A percentile compares a stretch with the other conserved stretches of the same genome.
These are phyloP conservation scores for Saxispiralis lemnorum DNA, from an alignment of 495 filamentous ascomycete genomes.

Conservation along the genomic window DNA sequence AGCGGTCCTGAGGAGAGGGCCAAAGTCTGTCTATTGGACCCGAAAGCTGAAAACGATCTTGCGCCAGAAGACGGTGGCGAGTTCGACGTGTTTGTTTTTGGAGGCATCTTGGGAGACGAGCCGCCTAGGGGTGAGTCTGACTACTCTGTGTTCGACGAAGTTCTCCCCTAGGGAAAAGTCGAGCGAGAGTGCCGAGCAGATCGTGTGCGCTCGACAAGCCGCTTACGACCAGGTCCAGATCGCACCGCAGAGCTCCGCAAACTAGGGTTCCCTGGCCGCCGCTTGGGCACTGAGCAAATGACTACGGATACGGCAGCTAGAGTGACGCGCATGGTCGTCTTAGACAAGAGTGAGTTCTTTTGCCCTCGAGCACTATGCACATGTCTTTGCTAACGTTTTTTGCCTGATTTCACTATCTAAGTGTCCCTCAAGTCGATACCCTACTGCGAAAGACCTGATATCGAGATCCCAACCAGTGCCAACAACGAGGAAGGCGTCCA, in stretches of 20 bases:
- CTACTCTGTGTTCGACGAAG: too few species aligned
- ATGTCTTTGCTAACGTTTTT: too few species aligned
- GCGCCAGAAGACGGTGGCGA: slow-evolving; percentile 59
- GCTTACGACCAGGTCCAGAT: too few species aligned
- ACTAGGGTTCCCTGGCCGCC: slow-evolving; percentile 76
- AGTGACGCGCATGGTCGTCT: slow-evolving; percentile 75
- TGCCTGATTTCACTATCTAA: slow-evolving; percentile 19
- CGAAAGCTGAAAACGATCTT: slow-evolving; percentile 59
- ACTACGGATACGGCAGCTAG: slow-evolving; percentile 93
- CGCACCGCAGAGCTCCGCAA: slow-evolving; percentile 81
- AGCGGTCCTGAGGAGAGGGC: slow-evolving; percentile 34
- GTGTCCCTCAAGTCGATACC: slow-evolving; percentile 57
- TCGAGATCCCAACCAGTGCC: slow-evolving; percentile 36
- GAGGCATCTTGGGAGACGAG: slow-evolving; percentile 90
- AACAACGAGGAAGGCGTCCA: slow-evolving; percentile 42
- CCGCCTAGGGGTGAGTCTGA: slow-evolving; percentile 64
- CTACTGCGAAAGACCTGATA: slow-evolving; percentile 74
- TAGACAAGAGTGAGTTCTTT: slow-evolving; percentile 54
- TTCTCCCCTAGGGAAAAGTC: too few species aligned
- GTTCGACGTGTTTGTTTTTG: slow-evolving; percentile 89
- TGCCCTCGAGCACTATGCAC: neutral
- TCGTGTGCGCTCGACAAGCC: too few species aligned
- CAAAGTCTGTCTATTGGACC: slow-evolving; percentile 78
- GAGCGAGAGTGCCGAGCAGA: too few species aligned
- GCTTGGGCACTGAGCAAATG: slow-evolving; percentile 89